Percentiles rank a stretch among this genome's conserved stretches.
phyloP scores from a whole-genome alignment of 2,329 filamentous ascomycete genomes.

The Bretziella fagacearum region DNA sequence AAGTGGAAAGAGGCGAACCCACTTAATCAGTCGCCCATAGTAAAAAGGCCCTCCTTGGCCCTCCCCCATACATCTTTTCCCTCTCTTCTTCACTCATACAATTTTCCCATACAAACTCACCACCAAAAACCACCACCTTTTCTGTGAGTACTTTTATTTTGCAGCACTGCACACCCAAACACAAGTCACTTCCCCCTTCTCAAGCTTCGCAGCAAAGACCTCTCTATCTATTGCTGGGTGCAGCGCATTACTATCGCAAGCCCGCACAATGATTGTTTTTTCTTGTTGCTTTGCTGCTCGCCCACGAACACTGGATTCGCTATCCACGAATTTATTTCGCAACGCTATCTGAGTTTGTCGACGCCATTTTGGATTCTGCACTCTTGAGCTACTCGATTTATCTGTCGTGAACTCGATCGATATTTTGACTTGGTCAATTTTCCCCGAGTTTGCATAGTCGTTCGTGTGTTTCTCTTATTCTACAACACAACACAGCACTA shows the following conservation, averaged over 20 bases:
- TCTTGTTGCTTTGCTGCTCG: background rate
- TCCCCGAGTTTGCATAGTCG: too few relatives aligned
- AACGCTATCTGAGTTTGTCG: background rate
- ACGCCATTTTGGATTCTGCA: background rate
- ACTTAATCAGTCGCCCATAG: slow-evolving; percentile 46
- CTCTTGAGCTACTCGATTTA: too few relatives aligned
- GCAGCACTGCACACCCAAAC: slow-evolving; percentile 18
- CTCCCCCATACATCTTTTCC: slow-evolving; percentile 38
- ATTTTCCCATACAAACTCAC: slow-evolving; percentile 37
- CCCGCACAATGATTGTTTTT: slow-evolving; percentile 1
- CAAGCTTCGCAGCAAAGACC: slow-evolving; percentile 4
- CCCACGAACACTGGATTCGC: slow-evolving; percentile 18
- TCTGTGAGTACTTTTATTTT: slow-evolving; percentile 35
- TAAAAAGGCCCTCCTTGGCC: slow-evolving; percentile 43
- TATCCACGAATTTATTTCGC: background rate
- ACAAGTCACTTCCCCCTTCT: slow-evolving; percentile 17
- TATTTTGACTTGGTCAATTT: too few relatives aligned
- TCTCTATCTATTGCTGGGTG: background rate
- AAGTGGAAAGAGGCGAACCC: slow-evolving; percentile 16
- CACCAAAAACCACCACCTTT: slow-evolving; percentile 27
- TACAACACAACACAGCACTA: too few relatives aligned
- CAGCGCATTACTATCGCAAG: slow-evolving; percentile 2
- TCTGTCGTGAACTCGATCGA: too few relatives aligned
- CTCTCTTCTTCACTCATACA: slow-evolving; percentile 45
- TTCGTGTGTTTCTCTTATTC: too few relatives aligned